phyloP scores from a whole-genome alignment of 306 rosid genomes.

The Quercus aquifolioides region DNA sequence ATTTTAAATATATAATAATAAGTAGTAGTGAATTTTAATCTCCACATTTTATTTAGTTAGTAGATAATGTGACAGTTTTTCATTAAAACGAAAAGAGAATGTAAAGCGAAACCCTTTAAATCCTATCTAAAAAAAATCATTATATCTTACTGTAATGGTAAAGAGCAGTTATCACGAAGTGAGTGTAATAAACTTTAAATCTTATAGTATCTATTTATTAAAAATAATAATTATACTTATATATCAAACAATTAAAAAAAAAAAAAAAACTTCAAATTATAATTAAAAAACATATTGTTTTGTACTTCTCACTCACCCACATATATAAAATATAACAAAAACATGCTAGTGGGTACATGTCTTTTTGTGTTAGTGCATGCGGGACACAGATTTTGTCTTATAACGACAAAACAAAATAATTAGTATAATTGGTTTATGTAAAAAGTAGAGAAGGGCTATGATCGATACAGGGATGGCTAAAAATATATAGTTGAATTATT shows the following conservation, averaged over 20 bases:
- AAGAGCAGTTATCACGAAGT: no score
- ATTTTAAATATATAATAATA: no score
- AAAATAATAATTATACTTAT: background rate
- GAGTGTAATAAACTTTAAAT: no score
- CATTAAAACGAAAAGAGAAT: no score
- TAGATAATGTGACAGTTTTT: accelerated
- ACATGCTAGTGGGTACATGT: background rate
- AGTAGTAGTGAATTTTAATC: no score
- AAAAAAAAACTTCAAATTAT: no score
- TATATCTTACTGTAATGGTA: no score
- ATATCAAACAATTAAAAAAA: background rate
- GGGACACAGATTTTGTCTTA: background rate
- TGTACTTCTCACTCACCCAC: background rate
- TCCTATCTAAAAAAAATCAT: no score
- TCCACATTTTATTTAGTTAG: no score
- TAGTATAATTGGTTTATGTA: background rate
- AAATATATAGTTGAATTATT: background rate
- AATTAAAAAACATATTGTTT: background rate
- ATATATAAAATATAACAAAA: background rate
- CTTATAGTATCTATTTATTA: no score
- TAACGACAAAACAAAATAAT: conserved; percentile 7
- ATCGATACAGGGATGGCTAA: conserved; percentile 4
- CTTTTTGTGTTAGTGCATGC: background rate
- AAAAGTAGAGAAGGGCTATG: background rate
- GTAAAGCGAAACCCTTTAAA: no score